Base-by-base conservation (phyloP, 2,329 filamentous ascomycete genomes). In the Botryotinia convoluta region DNA sequence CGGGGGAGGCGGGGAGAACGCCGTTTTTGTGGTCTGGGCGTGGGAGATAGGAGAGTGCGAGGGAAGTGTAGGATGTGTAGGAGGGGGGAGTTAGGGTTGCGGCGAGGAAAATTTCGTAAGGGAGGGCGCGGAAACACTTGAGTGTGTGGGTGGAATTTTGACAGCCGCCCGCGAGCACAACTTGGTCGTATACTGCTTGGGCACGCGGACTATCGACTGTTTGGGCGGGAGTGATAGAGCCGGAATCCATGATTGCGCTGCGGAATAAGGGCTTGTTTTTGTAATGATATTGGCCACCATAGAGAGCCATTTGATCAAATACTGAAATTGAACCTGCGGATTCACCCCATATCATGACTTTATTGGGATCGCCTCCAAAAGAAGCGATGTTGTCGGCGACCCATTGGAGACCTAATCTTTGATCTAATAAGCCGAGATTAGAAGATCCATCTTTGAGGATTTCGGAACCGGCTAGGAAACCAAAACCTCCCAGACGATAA, bases 201-300 rank as follows among this genome's bases (percentile, higher is more conserved):
- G 86, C 89, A 80, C 93, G 93, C 26, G 84, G 81, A 39, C 87
- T 86, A 77, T 93, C 91, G 0, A 93, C 87, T 0, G 86, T 84
- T 29, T 89, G 87, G 0, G 90, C 85, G 0, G 90, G 90, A 0
- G 88, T 82, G 9, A 91, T 81, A 72, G 85, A 88, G 4, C 91
- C 92, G 3, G 90, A 92, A 82, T 92, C 88, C 92, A 95, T 94
- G 77, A 95, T 95, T 60, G 85, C 92, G 1, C 85, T 92, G 35
- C 91, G 88, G 86, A 95, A 95, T 0, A 95, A 85, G 0, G 90
- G 85, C 78, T 91, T 89, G 73, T 89, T 91, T 4, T 94, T 93
- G 83, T 95, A 94, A 0, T 84, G 90, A 79, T 89, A 88, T 81
- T 95, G 85, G 18, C 93, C 93, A 37, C 89, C 87, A 76, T 92